These are phyloP conservation scores for Arthroderma uncinatum DNA, from an alignment of 2,329 filamentous ascomycete species.

Conservation along the genomic window DNA sequence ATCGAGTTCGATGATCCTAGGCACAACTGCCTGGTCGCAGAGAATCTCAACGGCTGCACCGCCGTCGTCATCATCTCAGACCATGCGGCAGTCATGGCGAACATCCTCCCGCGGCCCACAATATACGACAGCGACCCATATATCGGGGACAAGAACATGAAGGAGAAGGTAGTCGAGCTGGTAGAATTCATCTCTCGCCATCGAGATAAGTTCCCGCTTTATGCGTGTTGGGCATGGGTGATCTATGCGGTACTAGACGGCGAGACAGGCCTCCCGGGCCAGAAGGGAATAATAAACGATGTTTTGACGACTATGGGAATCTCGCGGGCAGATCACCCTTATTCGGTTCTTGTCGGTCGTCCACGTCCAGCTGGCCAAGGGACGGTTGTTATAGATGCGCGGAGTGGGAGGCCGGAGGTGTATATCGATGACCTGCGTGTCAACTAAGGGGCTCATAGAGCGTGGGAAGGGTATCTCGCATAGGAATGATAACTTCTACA, in stretches of 20 bases:
- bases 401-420: background rate
- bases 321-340: background rate
- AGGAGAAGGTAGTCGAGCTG: no score
- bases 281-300: background rate
- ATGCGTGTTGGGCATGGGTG: background rate
- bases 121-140: no score
- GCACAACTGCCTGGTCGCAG: no score
- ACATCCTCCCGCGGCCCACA: no score
- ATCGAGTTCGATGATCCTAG: no score
- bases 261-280: background rate
- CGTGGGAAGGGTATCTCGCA: no score
- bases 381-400: background rate
- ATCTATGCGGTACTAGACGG: background rate
- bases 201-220: background rate
- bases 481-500: no score
- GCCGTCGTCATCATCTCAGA: no score
- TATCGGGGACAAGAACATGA: no score
- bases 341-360: background rate
- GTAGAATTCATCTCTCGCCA: background rate
- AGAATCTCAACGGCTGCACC: no score
- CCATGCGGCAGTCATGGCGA: no score
- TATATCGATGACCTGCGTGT: background rate
- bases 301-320: background rate
- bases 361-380: background rate
- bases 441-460: no score